These are phyloP conservation scores for Starmerella geochares DNA, from an alignment of 805 yeast genomes.

Conservation along the genomic window DNA sequence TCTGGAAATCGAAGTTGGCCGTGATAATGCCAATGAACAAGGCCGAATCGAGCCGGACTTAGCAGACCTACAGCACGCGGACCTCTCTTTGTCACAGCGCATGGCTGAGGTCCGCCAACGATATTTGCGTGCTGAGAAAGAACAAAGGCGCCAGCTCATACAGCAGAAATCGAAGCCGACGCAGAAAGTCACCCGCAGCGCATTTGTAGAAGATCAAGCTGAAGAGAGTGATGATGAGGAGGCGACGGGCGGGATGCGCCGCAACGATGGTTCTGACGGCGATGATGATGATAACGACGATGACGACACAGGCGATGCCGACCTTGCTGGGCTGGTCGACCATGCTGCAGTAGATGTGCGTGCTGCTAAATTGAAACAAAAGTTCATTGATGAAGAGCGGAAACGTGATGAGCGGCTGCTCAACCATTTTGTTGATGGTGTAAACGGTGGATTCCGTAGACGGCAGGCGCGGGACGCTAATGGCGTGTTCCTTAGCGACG, in stretches of 20 bases:
- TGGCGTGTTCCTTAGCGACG: slow-evolving; percentile 15
- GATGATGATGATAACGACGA: slow-evolving; percentile 18
- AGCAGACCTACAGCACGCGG: slow-evolving; percentile 3
- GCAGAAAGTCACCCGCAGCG: neutral
- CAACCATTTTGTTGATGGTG: slow-evolving; percentile 21
- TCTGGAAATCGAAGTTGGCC: neutral
- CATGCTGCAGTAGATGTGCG: slow-evolving; percentile 7
- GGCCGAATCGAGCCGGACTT: slow-evolving; percentile 11
- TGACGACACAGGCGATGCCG: slow-evolving; percentile 16
- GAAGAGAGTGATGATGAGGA: slow-evolving; percentile 26
- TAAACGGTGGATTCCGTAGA: slow-evolving; percentile 24
- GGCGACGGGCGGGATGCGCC: slow-evolving; percentile 14
- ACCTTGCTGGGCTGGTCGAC: slow-evolving; percentile 21
- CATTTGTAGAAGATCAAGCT: slow-evolving; percentile 24
- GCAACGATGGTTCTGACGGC: neutral
- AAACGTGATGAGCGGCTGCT: slow-evolving; percentile 21
- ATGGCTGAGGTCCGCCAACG: slow-evolving; percentile 19
- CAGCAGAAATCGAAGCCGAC: neutral
- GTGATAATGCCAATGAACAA: neutral
- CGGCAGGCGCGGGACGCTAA: slow-evolving; percentile 9
- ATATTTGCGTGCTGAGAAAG: slow-evolving; percentile 7
- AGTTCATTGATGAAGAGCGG: slow-evolving; percentile 20
- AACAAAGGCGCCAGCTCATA: neutral
- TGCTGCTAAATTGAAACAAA: slow-evolving; percentile 11
- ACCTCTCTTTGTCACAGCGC: slow-evolving; percentile 16